Conservation (phyloP, 805 yeast genomes). For the Metschnikowia baotianmanensis region DNA sequence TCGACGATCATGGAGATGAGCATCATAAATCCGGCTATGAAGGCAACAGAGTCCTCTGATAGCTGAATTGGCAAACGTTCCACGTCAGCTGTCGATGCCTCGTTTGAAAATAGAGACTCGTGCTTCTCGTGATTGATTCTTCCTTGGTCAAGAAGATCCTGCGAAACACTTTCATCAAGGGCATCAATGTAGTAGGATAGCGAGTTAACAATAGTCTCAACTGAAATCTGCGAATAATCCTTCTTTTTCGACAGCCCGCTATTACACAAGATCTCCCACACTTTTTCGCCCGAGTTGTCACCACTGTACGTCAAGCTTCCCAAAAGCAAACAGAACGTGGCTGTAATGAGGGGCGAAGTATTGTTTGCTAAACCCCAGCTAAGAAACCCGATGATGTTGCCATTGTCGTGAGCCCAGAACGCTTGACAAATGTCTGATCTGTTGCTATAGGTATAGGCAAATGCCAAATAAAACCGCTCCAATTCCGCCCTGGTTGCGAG, state of each 20-base stretch:
- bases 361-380: constrained; percentile 85
- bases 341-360: constrained; percentile 71
- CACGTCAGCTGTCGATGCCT: constrained; percentile 11
- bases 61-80: constrained; percentile 46
- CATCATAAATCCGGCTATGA: constrained; percentile 70
- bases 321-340: constrained; percentile 76
- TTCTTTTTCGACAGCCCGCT: constrained; percentile 29
- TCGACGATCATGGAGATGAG: constrained; percentile 45
- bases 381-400: constrained; percentile 74
- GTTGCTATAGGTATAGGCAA: constrained; percentile 64
- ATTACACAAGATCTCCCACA: constrained; percentile 38
- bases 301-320: constrained; percentile 70
- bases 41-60: constrained; percentile 76
- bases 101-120: constrained; percentile 25
- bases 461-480: constrained; percentile 79
- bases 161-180: constrained; percentile 32
- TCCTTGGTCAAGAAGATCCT: constrained; percentile 25
- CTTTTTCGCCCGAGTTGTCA: constrained; percentile 44
- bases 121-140: constrained; percentile 34
- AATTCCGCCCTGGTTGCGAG: constrained; percentile 76
- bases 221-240: constrained; percentile 48
- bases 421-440: constrained; percentile 55
- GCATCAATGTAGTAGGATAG: constrained; percentile 54
- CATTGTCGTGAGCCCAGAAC: constrained; percentile 57
- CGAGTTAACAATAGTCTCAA: constrained; percentile 54